Base-by-base conservation (phyloP, 345 rosid species). In the Conringia planisiliqua region DNA sequence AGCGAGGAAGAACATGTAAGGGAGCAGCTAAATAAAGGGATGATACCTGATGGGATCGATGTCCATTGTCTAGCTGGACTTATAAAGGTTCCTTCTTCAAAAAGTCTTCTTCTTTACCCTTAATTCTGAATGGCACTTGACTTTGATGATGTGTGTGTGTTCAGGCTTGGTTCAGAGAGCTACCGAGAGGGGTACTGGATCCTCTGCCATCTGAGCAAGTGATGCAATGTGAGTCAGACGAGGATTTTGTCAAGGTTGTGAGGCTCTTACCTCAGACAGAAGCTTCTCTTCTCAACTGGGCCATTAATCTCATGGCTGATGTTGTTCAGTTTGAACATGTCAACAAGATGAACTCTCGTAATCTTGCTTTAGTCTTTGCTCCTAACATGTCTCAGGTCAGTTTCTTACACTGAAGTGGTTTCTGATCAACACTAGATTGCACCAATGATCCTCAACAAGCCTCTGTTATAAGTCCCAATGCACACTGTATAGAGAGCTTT, bases 91-190 rank as follows among this genome's bases (percentile, higher is more conserved):
- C 58, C 66, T 27, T 52, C n/a, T 52, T 56, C 59, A 55, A 29
- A 27, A 55, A 14, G 10, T 18, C n/a, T 50, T 48, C 18, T 35
- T 11, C 6, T 6, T 4, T 7, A 16, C 5, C 61, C 46, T 20
- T n/a, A 3, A 12, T n/a, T 27, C 2, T 48, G 12, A 13, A 43
- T 8, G 35, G 12, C 8, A 46, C 29, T 8, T 16, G 27, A n/a
- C 22, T 6, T 55, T 66, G 39, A 32, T 54, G 61, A 30, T 14
- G 11, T 59, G 27, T 69, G 18, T 66, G 22, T 59, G 65, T 79
- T 62, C 57, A 93, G 98, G 99, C 98, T 58, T 95, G 99, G 98
- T 95, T 95, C 76, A 89, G 99, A 79, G 98, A 95, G 82, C 89
- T 95, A 38, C 99, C 99, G 0, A 92, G 89, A 29, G 98, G 99